phyloP scores from a whole-genome alignment of 306 rosid species.

The Canavalia ensiformis region DNA sequence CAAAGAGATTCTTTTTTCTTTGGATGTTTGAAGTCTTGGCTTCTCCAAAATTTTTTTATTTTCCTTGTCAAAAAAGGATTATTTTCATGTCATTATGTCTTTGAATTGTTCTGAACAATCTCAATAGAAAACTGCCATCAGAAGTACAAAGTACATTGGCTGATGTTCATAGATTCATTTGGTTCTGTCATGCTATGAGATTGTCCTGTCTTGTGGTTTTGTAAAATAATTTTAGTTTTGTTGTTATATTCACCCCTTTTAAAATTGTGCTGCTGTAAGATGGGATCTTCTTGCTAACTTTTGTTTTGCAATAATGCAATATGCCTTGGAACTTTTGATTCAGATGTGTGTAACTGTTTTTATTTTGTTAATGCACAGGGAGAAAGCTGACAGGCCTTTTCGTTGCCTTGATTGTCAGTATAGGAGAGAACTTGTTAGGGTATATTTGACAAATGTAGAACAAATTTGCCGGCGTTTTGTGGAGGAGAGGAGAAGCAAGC shows the following conservation, averaged over 20 bases:
- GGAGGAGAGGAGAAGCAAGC: constrained; percentile 92
- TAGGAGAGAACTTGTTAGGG: constrained; percentile 99
- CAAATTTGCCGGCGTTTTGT: constrained; percentile 98
- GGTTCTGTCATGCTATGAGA: constrained; percentile 9
- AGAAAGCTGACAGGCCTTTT: constrained; percentile 95
- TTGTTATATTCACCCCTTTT: background rate
- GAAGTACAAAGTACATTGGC: constrained; percentile 18
- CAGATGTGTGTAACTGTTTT: constrained; percentile 36
- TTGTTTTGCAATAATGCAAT: constrained; percentile 16
- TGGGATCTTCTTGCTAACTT: background rate
- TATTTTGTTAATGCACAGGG: constrained; percentile 66
- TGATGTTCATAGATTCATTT: constrained; percentile 15
- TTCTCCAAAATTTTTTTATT: background rate
- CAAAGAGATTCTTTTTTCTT: background rate
- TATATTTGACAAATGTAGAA: constrained; percentile 96
- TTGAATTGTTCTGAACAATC: background rate
- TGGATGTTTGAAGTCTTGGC: background rate
- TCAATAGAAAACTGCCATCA: background rate
- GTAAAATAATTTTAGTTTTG: constrained; percentile 3
- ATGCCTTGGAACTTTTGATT: constrained; percentile 31
- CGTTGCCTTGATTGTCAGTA: constrained; percentile 99
- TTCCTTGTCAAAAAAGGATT: background rate
- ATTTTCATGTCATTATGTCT: background rate
- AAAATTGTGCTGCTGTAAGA: constrained; percentile 20
- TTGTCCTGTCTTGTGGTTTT: constrained; percentile 35